Evolutionary conservation across 78 protist genomes (phyloP), one percentile per base, ranked within the genome.

Genomic region (Dictyostelium purpureum): DNA sequence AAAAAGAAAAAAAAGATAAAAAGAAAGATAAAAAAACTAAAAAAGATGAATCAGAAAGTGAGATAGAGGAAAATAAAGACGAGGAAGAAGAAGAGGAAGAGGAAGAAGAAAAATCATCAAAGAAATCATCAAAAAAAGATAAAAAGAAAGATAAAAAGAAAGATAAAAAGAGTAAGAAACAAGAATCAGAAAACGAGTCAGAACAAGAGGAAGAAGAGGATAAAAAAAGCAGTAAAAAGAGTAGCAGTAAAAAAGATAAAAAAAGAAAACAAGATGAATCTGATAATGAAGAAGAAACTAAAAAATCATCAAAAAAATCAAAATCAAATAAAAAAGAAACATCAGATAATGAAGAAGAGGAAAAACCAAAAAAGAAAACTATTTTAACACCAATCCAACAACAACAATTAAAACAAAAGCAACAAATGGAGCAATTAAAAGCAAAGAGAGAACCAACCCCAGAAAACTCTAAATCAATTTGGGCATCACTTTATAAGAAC

Each of bases 81-180:
- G 75, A 79, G n/a, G 31, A 35, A 19, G 4, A 5, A n/a, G 67
- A 35, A 33, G 83, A 76, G 6, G 70, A 77, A 54, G 70, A 54
- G 18, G 16, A n/a, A 14, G 69, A 56, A 4, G 56, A 76, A 37
- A 11, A 31, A 16, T 42, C 21, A 79, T n/a, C 61, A 66, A 76
- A 26, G 18, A 38, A 38, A 21, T 21, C 1, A 11, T 19, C 26
- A 70, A 24, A 82, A 26, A 42, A 70, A 18, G 18, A 77, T 59
- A 56, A 71, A 45, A 26, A 45, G n/a, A 54, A 70, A 54, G 66
- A 51, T 14, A 28, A 31, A 40, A 14, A 38, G 40, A 28, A 51
- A 51, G 74, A 65, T 21, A 70, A 85, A 33, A 28, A 70, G 12
- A 18, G 73, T 31, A 85, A 85, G 80, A 85, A 73, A 56, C 37